Conservation (phyloP, 345 rosid genomes). For the Trapa bicornis region DNA sequence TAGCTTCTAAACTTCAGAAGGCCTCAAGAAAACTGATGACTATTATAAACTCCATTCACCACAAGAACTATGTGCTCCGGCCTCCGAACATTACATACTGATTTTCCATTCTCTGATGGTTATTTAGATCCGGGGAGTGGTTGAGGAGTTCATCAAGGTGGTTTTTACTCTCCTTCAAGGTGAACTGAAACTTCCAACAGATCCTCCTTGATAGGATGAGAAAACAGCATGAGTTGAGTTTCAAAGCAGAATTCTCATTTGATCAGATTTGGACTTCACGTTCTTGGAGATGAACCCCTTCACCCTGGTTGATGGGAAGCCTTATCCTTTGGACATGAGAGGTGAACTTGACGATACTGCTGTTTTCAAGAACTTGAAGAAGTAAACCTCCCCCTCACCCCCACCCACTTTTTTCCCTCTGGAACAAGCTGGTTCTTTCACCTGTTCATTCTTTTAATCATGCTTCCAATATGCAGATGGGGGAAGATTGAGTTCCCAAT, state of each 20-base stretch:
- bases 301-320: conserved; percentile 78
- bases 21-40: too few relatives aligned
- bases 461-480: conserved; percentile 46
- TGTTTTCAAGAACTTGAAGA: conserved; percentile 93
- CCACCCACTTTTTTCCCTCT: not conserved
- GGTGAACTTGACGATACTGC: conserved; percentile 98
- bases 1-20: too few relatives aligned
- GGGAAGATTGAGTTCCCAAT: conserved; percentile 78
- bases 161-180: conserved; percentile 78
- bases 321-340: conserved; percentile 96
- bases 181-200: conserved; percentile 10
- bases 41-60: not conserved
- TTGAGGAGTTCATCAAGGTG: conserved; percentile 61
- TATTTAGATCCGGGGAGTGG: conserved; percentile 47
- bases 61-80: not conserved
- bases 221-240: not conserved
- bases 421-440: not conserved
- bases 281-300: conserved; percentile 99
- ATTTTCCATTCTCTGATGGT: conserved; percentile 6
- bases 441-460: not conserved
- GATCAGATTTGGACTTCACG: conserved; percentile 83
- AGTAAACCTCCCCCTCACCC: conserved; percentile 20
- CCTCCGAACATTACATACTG: conserved; percentile 1
- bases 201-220: not conserved
- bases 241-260: conserved; percentile 3